phyloP scores from a whole-genome alignment of 2,329 filamentous ascomycete genomes.

The Nigrospora sphaerica region DNA sequence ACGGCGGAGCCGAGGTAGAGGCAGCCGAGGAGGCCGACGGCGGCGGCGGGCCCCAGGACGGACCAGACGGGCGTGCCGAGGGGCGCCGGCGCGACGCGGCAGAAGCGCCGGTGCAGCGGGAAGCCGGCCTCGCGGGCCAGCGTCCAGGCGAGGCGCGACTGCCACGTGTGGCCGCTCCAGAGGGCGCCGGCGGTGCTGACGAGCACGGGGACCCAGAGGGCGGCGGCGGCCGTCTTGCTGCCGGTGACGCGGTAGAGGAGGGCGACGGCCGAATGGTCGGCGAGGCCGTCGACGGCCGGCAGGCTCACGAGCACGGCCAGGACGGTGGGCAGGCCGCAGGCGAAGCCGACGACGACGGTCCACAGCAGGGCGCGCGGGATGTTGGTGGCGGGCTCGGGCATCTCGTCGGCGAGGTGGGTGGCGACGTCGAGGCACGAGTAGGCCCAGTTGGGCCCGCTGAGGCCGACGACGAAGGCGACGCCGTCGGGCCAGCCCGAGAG shows the following conservation, averaged over 20 bases:
- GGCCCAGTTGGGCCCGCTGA: background rate
- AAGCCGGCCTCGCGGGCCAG: slow-evolving; percentile 18
- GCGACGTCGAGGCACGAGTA: background rate
- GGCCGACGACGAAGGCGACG: background rate
- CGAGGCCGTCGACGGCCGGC: background rate
- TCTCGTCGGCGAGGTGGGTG: background rate
- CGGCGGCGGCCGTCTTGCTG: background rate
- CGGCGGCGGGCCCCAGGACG: background rate
- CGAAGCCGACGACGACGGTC: background rate
- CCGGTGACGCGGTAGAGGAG: background rate
- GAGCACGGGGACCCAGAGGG: background rate
- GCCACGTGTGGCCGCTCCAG: slow-evolving; percentile 21
- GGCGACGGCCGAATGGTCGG: background rate
- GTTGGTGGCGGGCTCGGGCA: background rate
- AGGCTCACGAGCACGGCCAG: background rate
- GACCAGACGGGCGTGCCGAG: background rate
- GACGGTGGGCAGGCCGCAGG: background rate
- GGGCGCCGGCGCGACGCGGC: background rate
- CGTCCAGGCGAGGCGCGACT: slow-evolving; percentile 20
- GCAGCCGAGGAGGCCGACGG: background rate
- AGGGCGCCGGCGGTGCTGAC: slow-evolving; percentile 9
- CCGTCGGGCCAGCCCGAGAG: background rate
- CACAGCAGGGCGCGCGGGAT: background rate
- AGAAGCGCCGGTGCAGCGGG: slow-evolving; percentile 6
- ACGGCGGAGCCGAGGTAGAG: background rate